Percentiles rank a stretch among this genome's conserved stretches.
Evolutionary conservation across 1,284 basidiomycete genomes (phyloP).

Genomic region (Sporisorium graminicola): DNA sequence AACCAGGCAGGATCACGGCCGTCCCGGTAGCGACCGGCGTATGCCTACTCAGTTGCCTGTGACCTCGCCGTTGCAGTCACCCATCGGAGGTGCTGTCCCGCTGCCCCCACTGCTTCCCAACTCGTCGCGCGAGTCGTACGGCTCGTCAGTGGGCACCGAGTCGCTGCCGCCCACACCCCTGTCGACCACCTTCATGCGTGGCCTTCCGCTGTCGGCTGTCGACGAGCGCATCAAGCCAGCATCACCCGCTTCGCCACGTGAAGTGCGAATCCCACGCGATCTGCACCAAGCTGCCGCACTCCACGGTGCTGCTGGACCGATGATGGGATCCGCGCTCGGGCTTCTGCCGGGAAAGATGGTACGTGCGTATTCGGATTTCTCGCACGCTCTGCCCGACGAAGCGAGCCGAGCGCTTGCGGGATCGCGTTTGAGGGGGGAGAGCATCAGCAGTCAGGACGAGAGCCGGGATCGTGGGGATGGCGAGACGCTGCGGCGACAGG

Average conservation of each 20-base stretch:
- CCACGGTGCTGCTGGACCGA: neutral
- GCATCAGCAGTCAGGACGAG: slow-evolving; percentile 28
- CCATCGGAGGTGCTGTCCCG: slow-evolving; percentile 14
- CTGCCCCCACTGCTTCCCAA: slow-evolving; percentile 32
- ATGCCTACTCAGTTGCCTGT: slow-evolving; percentile 12
- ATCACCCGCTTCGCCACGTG: slow-evolving; percentile 19
- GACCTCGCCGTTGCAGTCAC: slow-evolving; percentile 30
- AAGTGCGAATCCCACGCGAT: slow-evolving; percentile 12
- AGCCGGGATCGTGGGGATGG: neutral
- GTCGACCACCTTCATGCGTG: slow-evolving; percentile 40
- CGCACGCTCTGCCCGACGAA: slow-evolving; percentile 6
- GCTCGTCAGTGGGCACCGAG: slow-evolving; percentile 32
- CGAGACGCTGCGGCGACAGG: neutral
- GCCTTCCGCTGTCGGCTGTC: slow-evolving; percentile 9
- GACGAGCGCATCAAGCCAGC: slow-evolving; percentile 15
- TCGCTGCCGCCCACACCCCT: slow-evolving; percentile 42
- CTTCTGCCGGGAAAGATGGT: slow-evolving; percentile 42
- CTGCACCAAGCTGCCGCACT: slow-evolving; percentile 7
- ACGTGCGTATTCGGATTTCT: slow-evolving; percentile 32
- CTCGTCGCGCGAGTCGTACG: slow-evolving; percentile 41
- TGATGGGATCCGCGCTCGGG: slow-evolving; percentile 28
- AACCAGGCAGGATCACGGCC: slow-evolving; percentile 1
- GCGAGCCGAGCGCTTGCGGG: neutral
- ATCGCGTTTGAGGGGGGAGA: slow-evolving; percentile 29
- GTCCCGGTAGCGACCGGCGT: slow-evolving; percentile 14